Percentiles rank a stretch among this genome's conserved stretches.
These are phyloP conservation scores for Fermentozyma sake DNA, from an alignment of 1,139 yeast genomes.

Conservation along the genomic window DNA sequence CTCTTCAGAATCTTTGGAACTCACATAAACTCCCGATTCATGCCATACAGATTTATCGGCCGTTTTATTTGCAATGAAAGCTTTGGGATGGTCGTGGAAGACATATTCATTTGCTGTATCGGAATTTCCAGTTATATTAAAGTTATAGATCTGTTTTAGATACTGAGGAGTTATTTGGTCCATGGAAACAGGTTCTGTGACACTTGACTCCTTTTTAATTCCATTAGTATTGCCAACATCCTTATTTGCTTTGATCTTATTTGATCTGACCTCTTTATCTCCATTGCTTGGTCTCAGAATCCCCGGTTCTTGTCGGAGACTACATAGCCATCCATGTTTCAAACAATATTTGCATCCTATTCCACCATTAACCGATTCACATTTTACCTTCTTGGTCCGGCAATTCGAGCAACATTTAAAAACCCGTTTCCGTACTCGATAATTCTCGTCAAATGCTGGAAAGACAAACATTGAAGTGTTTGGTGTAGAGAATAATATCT, in stretches of 20 bases:
- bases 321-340: no score
- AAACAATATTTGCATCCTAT: slow-evolving; percentile 21
- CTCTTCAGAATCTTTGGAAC: slow-evolving; percentile 8
- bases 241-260: slow-evolving; percentile 1
- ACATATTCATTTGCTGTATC: slow-evolving; percentile 20
- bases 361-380: slow-evolving; percentile 32
- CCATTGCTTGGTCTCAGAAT: not conserved
- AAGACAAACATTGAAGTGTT: slow-evolving; percentile 54
- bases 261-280: slow-evolving; percentile 1
- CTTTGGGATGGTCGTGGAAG: slow-evolving; percentile 26
- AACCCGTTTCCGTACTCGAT: slow-evolving; percentile 49
- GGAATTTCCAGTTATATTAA: slow-evolving; percentile 19
- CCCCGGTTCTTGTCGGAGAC: not conserved
- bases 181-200: slow-evolving; percentile 1
- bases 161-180: slow-evolving; percentile 17
- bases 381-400: slow-evolving; percentile 38
- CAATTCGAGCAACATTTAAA: slow-evolving; percentile 52
- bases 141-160: slow-evolving; percentile 21
- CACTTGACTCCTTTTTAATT: slow-evolving; percentile 1
- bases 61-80: slow-evolving; percentile 18
- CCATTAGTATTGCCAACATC: slow-evolving; percentile 1
- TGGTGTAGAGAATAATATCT: not conserved
- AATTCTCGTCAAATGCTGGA: slow-evolving; percentile 55
- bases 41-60: slow-evolving; percentile 22
- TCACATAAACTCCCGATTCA: slow-evolving; percentile 25